These are phyloP conservation scores for Selenicereus undatus DNA, from an alignment of 148 eudicot species.

Conservation along the genomic window DNA sequence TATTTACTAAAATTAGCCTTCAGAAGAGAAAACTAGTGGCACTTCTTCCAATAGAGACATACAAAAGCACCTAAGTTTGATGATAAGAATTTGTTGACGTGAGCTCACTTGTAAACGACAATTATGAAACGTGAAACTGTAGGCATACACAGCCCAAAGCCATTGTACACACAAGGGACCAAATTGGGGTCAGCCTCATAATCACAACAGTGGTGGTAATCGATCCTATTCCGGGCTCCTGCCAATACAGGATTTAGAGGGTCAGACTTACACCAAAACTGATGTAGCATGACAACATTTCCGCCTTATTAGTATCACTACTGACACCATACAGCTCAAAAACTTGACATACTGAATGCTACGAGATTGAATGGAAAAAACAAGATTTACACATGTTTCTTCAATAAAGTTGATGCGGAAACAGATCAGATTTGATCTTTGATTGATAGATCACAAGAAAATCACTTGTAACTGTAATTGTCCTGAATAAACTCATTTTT, in stretches of 20 bases:
- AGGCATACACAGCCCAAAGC: not conserved
- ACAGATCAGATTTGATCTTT: not conserved
- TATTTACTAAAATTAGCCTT: too few relatives aligned
- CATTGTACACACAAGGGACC: not conserved
- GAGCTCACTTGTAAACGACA: not conserved
- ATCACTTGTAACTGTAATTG: not conserved
- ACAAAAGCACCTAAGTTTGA: not conserved
- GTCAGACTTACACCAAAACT: not conserved
- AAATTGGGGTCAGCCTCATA: not conserved
- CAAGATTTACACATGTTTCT: conserved; percentile 29
- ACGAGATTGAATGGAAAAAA: not conserved
- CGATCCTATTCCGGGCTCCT: not conserved
- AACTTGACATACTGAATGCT: not conserved
- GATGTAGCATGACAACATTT: not conserved
- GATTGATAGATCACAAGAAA: not conserved
- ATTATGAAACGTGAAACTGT: not conserved
- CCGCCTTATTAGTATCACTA: not conserved
- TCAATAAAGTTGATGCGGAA: not conserved
- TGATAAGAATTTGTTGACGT: not conserved
- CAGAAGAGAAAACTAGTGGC: too few relatives aligned
- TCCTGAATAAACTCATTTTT: not conserved
- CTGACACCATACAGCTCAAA: not conserved
- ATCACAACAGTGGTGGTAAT: not conserved
- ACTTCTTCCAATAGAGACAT: too few relatives aligned
- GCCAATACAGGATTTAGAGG: not conserved